Evolutionary conservation across 495 filamentous ascomycete genomes (phyloP).

Genomic region (Daldinia concentrica): DNA sequence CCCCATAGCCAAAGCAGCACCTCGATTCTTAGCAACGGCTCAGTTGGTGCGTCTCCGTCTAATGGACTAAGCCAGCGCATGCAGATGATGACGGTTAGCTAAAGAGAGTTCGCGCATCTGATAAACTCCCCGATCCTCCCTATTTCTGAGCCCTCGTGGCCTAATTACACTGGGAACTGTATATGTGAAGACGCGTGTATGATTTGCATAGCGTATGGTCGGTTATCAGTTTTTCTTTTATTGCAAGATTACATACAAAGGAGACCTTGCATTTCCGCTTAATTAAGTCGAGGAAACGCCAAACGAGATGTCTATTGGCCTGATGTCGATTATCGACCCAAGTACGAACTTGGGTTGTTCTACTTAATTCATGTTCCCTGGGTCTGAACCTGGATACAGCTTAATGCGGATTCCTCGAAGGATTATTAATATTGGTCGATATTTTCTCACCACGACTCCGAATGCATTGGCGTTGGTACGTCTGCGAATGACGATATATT

Average conservation of each 20-base stretch:
- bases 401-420: conserved; percentile 23
- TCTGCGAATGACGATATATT: conserved; percentile 31
- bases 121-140: neutral
- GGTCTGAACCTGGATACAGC: conserved; percentile 27
- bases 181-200: conserved; percentile 46
- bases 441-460: conserved; percentile 28
- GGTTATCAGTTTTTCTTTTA: conserved; percentile 25
- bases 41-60: conserved; percentile 60
- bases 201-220: conserved; percentile 46
- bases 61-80: conserved; percentile 63
- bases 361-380: conserved; percentile 12
- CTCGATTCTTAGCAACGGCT: conserved; percentile 58
- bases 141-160: neutral
- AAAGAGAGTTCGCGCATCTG: conserved; percentile 15
- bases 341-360: conserved; percentile 21
- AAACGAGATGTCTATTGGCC: conserved; percentile 12
- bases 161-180: conserved; percentile 40
- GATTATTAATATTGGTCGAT: conserved; percentile 28
- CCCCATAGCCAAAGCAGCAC: conserved; percentile 62
- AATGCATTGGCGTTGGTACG: conserved; percentile 23
- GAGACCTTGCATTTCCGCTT: conserved; percentile 25
- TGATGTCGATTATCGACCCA: conserved; percentile 12
- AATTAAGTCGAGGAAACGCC: conserved; percentile 35
- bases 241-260: conserved; percentile 23
- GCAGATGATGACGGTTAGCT: conserved; percentile 76